phyloP scores from a whole-genome alignment of 148 eudicot genomes.

The Fallopia convolvulus region DNA sequence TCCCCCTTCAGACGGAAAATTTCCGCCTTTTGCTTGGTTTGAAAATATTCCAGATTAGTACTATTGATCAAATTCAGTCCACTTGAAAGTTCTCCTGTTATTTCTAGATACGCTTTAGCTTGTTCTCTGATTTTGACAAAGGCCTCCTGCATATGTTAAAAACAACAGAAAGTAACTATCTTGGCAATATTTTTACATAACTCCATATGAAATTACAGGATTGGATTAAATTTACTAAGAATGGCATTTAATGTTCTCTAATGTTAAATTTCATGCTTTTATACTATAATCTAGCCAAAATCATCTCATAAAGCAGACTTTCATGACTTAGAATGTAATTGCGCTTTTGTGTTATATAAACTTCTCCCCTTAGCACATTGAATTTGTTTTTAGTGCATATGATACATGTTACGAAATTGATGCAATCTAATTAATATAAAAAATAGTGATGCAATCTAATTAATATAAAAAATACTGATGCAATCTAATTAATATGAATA shows the following conservation, averaged over 20 bases:
- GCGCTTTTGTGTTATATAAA: neutral
- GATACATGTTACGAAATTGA: neutral
- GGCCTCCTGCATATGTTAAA: constrained; percentile 63
- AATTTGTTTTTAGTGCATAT: neutral
- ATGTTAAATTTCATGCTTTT: neutral
- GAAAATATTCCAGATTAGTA: constrained; percentile 94
- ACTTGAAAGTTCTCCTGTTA: constrained; percentile 82
- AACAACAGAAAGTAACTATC: constrained; percentile 9
- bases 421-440: neutral
- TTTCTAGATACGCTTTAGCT: constrained; percentile 92
- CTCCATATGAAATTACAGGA: neutral
- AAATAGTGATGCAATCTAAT: neutral
- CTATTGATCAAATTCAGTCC: constrained; percentile 85
- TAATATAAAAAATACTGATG: neutral
- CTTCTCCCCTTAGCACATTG: neutral
- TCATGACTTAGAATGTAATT: neutral
- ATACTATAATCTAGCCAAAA: neutral
- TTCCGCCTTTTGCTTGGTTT: constrained; percentile 88
- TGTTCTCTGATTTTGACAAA: constrained; percentile 93
- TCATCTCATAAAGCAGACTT: neutral
- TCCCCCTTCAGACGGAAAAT: constrained; percentile 84
- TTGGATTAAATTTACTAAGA: neutral
- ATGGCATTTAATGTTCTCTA: neutral
- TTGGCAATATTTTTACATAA: neutral
- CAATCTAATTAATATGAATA: neutral